Evolutionary conservation across 805 yeast species (phyloP).

Genomic region (Pichia nanzhaoensis): DNA sequence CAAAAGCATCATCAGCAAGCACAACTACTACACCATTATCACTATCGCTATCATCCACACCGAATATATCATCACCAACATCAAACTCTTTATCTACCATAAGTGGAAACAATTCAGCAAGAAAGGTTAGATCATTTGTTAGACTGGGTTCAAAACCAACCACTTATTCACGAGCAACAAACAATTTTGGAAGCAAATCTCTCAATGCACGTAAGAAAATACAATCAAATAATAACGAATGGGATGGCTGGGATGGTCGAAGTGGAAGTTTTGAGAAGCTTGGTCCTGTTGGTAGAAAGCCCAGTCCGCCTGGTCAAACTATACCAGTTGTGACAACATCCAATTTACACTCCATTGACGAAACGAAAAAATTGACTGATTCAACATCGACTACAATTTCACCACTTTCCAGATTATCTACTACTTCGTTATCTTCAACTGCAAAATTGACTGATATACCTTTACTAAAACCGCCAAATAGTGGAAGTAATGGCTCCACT

Average conservation of each 20-base stretch:
- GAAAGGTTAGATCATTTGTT: conserved; percentile 10
- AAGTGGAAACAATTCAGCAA: not conserved
- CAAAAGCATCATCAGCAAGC: not conserved
- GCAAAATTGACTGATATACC: no score
- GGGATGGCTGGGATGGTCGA: conserved; percentile 12
- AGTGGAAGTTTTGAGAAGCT: conserved; percentile 26
- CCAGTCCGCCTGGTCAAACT: conserved; percentile 30
- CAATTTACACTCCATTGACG: conserved; percentile 18
- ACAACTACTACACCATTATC: conserved; percentile 1
- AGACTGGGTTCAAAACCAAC: conserved; percentile 10
- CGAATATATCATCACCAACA: no score
- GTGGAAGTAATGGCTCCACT: not conserved
- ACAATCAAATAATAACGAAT: not conserved
- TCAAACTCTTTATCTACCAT: no score
- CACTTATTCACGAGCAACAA: conserved; percentile 3
- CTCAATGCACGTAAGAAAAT: not conserved
- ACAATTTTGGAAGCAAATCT: not conserved
- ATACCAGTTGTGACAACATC: conserved; percentile 29
- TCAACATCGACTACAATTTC: not conserved
- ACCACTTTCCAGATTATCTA: not conserved
- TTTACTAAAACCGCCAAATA: no score
- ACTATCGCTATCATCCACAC: not conserved
- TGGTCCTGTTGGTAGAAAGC: conserved; percentile 31
- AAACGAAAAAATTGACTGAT: not conserved
- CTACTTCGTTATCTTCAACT: not conserved